Conservation (phyloP, 2,329 filamentous ascomycete species). For the Alternaria brassicae region DNA sequence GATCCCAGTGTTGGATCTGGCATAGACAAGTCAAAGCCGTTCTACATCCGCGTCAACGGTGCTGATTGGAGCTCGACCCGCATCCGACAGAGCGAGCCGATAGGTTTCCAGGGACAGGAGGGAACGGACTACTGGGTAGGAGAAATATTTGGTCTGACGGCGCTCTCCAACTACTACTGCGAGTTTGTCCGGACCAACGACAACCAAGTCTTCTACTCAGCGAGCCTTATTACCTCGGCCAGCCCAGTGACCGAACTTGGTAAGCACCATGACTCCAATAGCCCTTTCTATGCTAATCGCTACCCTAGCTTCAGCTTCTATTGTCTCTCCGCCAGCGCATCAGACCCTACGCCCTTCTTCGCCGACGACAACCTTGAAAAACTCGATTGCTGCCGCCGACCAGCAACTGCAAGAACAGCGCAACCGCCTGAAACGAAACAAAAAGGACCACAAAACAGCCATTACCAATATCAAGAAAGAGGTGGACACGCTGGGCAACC, state of each 20-base stretch:
- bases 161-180: constrained; percentile 77
- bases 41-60: constrained; percentile 80
- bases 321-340: constrained; percentile 59
- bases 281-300: constrained; percentile 10
- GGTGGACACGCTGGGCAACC: constrained; percentile 71
- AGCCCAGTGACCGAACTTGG: constrained; percentile 66
- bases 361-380: constrained; percentile 76
- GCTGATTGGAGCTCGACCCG: constrained; percentile 80
- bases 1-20: constrained; percentile 54
- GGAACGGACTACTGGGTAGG: constrained; percentile 69
- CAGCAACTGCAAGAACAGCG: constrained; percentile 73
- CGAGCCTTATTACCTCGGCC: constrained; percentile 72
- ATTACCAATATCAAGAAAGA: constrained; percentile 74
- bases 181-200: constrained; percentile 76
- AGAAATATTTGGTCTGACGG: constrained; percentile 71
- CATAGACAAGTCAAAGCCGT: constrained; percentile 74
- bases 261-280: constrained; percentile 39
- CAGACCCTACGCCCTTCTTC: constrained; percentile 75
- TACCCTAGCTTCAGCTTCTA: constrained; percentile 34
- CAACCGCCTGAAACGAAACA: constrained; percentile 70
- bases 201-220: constrained; percentile 71
- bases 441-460: constrained; percentile 77
- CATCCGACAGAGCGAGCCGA: constrained; percentile 63
- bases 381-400: constrained; percentile 76
- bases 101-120: constrained; percentile 55